Evolutionary conservation across 1,284 basidiomycete genomes (phyloP), one percentile per base, ranked within the genome.

Genomic region (Leccinum griseonigrum): DNA sequence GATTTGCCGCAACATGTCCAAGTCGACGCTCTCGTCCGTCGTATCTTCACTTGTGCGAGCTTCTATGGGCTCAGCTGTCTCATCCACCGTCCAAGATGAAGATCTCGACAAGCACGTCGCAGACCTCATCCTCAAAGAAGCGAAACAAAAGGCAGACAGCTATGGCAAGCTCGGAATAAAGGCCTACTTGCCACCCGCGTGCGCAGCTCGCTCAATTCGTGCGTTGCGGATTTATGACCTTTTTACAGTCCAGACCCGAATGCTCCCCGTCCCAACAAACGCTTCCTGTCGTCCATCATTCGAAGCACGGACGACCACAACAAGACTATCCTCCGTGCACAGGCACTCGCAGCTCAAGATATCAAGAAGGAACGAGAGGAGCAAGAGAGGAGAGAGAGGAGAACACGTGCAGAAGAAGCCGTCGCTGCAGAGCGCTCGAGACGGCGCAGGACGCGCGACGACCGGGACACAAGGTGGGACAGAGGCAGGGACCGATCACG

Each of bases 291-390:
- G 0, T 88, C 90, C 28, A 93, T 97, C 63, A 95, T 97, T 60
- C 86, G 88, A 63, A 94, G 85, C 65, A 96, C 95, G 3, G 94
- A 95, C 71, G 94, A 95, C 60, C 95, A 97, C 73, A 97, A 97
- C 74, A 87, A 88, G 74, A 87, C 90, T 13, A 79, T 97, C 18
- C 77, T 95, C 9, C 83, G 86, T 50, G 83, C 88, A 18, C 93
- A 97, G 75, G 88, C 90, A 0, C 75, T 83, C 18, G 87, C 89
- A 32, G 91, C 91, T 0, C 80, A 89, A 65, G 88, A 92, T 66
- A 82, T 87, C 6, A 86, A 91, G 62, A 75, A 78, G 46, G 86
- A 85, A 68, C 77, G 85, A 40, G 82, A 86, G 48, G 86, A 87
- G 63, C 80, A 84, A 62, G 86, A 90, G 68, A 78, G 84, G 60